Evolutionary conservation across 805 yeast genomes (phyloP).

Genomic region (Sugiyamaella mastotermitis): DNA sequence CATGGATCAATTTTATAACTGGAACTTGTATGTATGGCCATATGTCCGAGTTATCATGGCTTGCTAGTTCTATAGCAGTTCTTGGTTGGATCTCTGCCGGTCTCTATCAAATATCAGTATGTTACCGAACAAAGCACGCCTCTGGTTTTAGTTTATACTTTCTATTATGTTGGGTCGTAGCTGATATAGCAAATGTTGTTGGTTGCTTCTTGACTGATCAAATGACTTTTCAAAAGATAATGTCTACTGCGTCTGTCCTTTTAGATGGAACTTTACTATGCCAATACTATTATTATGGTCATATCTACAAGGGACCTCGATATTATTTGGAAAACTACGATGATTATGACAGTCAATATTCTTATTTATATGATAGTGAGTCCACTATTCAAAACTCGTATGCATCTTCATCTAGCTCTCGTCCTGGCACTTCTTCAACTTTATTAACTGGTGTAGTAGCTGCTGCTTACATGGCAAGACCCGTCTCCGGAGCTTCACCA

Average conservation of each 20-base stretch:
- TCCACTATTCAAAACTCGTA: not conserved
- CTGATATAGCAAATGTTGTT: slow-evolving; percentile 27
- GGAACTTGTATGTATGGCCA: slow-evolving; percentile 12
- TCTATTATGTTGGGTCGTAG: slow-evolving; percentile 26
- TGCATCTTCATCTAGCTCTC: not conserved
- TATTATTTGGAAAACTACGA: slow-evolving; percentile 6
- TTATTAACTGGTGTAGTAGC: slow-evolving; percentile 3
- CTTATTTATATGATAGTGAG: not conserved
- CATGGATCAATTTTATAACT: slow-evolving; percentile 13
- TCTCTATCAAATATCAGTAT: slow-evolving; percentile 25
- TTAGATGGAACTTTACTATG: slow-evolving; percentile 22
- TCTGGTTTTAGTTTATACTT: slow-evolving; percentile 27
- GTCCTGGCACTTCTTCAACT: not conserved
- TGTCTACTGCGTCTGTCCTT: slow-evolving; percentile 21
- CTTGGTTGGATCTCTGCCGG: slow-evolving; percentile 28
- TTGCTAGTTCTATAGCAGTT: slow-evolving; percentile 23
- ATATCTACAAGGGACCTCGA: not conserved
- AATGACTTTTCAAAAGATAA: slow-evolving; percentile 26
- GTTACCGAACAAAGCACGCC: slow-evolving; percentile 22
- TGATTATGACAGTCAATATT: slow-evolving; percentile 4
- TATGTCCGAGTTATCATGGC: slow-evolving; percentile 13
- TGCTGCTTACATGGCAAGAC: slow-evolving; percentile 4
- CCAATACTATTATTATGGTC: slow-evolving; percentile 24
- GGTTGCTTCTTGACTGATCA: slow-evolving; percentile 29
- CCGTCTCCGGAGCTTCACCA: slow-evolving; percentile 8